Base-by-base conservation (phyloP, 805 yeast species). In the Naumovozyma baii region DNA sequence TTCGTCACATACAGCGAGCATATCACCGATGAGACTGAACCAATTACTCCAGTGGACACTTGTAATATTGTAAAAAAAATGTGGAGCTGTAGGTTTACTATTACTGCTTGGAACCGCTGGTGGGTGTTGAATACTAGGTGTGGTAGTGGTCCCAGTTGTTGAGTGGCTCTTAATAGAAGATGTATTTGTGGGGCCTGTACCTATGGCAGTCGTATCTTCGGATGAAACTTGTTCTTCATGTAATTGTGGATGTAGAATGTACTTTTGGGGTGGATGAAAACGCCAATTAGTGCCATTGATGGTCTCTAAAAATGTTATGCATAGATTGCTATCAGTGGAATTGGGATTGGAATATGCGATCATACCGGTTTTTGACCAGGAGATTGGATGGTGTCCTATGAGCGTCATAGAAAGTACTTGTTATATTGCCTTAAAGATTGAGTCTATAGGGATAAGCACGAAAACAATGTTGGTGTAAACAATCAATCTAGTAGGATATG, bases 321-420 rank as follows among this genome's bases (percentile, higher is more conserved):
- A 63, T 17, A 85, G 52, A 43, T 69, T 70, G 5, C 59, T 51
- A 28, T 57, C 50, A 15, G 57, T 50, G 35, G 59, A 59, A 30
- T 47, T 52, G 31, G 68, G 61, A 40, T 73, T 69, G 5, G 76
- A 63, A 49, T 80, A 85, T 1, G 95, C 94, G 25, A 88, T 72
- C 49, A 85, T 76, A 12, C 96, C 96, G 48, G 79, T 82, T 47
- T 78, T 74, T 9, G 94, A 83, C 95, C 95, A 86, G 9, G 85
- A 72, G 8, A 80, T 69, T 36, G 44, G 45, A 31, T 50, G 43
- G 33, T 50, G 49, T 12, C 47, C 50, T 10, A 46, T 19, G 16
- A 39, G 40, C 30, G 31, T 43, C 53, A 49, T 51, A 31, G 10
- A 7, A 22, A 22, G n/a, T n/a, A 22, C 26, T 22, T 22, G 26